Conservation (phyloP, 2,329 filamentous ascomycete genomes). For the Ascomycota sp. region DNA sequence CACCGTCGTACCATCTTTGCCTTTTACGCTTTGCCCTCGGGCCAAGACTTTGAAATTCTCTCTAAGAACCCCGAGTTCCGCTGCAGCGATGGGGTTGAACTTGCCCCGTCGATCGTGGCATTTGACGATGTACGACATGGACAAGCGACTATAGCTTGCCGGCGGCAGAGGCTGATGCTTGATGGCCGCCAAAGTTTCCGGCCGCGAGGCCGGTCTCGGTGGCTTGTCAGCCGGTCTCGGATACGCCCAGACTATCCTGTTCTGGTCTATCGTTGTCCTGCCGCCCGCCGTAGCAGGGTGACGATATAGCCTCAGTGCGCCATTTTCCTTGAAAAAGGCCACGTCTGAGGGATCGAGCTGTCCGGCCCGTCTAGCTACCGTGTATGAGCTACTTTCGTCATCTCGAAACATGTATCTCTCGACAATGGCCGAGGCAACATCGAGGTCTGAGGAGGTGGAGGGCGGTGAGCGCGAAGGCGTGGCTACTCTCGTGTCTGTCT, state of each 20-base stretch:
- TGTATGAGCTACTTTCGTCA: constrained; percentile 5
- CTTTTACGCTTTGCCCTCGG: constrained; percentile 39
- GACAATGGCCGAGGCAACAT: constrained; percentile 11
- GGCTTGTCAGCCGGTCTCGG: constrained; percentile 5
- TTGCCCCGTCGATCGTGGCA: constrained; percentile 58
- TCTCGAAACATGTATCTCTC: constrained; percentile 17
- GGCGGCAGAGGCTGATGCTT: constrained; percentile 34
- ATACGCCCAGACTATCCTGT: constrained; percentile 11
- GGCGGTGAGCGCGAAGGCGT: constrained; percentile 1
- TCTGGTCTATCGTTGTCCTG: constrained; percentile 4
- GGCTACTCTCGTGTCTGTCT: constrained; percentile 1
- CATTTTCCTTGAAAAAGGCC: constrained; percentile 40
- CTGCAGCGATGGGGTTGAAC: constrained; percentile 49
- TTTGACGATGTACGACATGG: constrained; percentile 75
- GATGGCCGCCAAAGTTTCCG: too few relatives aligned
- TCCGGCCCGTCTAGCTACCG: constrained; percentile 8
- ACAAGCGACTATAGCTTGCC: constrained; percentile 42
- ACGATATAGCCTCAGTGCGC: constrained; percentile 51
- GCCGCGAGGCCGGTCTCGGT: too few relatives aligned
- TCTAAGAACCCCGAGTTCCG: constrained; percentile 39
- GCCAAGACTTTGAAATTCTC: constrained; percentile 39
- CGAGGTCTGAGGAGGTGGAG: constrained; percentile 9
- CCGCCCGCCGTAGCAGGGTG: constrained; percentile 7
- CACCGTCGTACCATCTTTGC: constrained; percentile 44
- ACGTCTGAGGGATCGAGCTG: constrained; percentile 10